A percentile compares a stretch with the other conserved stretches of the same genome.
phyloP scores from a whole-genome alignment of 1,139 yeast species.

The Magnusiomyces suaveolens region DNA sequence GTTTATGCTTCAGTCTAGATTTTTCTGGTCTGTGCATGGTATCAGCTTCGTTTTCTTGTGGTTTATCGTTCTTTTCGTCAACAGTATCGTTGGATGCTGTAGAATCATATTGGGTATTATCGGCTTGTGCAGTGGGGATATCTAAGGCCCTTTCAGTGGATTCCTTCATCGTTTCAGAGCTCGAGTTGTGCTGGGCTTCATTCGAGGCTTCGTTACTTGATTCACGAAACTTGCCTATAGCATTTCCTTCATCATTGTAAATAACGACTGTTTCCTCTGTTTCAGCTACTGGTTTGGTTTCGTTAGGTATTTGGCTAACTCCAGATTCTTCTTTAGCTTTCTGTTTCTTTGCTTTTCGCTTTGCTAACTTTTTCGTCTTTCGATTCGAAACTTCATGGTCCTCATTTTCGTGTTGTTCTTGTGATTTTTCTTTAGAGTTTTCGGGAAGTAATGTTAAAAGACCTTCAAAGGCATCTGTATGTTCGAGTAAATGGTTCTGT shows the following conservation, averaged over 20 bases:
- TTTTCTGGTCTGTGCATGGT: slow-evolving; percentile 24
- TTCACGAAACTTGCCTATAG: slow-evolving; percentile 27
- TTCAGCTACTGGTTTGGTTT: slow-evolving; percentile 11
- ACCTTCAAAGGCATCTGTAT: slow-evolving; percentile 84
- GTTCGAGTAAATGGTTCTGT: slow-evolving; percentile 72
- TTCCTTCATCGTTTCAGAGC: too few species aligned
- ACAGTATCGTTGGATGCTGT: too few species aligned
- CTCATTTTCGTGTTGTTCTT: not conserved
- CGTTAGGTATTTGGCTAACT: slow-evolving; percentile 19
- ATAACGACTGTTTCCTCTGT: slow-evolving; percentile 34
- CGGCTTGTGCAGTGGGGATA: too few species aligned
- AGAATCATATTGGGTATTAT: too few species aligned
- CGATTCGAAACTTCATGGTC: slow-evolving; percentile 46
- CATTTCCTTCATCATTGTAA: slow-evolving; percentile 76
- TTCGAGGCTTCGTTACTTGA: slow-evolving; percentile 15
- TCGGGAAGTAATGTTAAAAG: slow-evolving; percentile 87
- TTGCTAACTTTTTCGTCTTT: slow-evolving; percentile 64
- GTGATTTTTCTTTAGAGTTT: slow-evolving; percentile 54
- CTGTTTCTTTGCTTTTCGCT: slow-evolving; percentile 51
- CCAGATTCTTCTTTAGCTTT: slow-evolving; percentile 39
- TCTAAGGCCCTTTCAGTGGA: too few species aligned
- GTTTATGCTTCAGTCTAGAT: slow-evolving; percentile 40
- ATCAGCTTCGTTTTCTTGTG: slow-evolving; percentile 2
- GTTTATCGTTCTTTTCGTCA: slow-evolving; percentile 28
- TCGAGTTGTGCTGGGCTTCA: too few species aligned